Conservation (phyloP, 495 filamentous ascomycete species). For the Tuber calosporum region DNA sequence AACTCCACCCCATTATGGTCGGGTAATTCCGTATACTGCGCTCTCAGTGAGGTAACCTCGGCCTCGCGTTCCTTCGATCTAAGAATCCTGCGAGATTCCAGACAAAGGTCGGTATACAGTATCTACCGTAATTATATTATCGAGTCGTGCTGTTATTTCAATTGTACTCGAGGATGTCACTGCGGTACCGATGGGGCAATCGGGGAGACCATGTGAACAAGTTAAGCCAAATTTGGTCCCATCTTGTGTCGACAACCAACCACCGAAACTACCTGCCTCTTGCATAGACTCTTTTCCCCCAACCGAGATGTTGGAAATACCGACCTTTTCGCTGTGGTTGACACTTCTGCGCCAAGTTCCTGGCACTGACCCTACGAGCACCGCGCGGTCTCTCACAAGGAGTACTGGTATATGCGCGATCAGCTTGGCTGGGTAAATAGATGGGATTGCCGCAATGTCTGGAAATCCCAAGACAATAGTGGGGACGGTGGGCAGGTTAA, state of each 20-base stretch:
- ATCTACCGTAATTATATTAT: no score
- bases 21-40: background rate
- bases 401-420: background rate
- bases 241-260: background rate
- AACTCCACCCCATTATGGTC: background rate
- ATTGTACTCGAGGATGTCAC: background rate
- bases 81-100: background rate
- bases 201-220: background rate
- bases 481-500: background rate
- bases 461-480: background rate
- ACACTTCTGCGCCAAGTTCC: background rate
- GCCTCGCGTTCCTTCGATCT: background rate
- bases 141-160: background rate
- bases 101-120: background rate
- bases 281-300: background rate
- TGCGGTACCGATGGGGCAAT: background rate
- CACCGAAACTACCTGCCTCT: background rate
- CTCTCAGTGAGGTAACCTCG: background rate
- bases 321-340: background rate
- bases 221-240: no score
- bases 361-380: background rate
- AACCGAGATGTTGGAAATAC: background rate
- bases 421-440: background rate
- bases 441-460: background rate
- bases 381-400: background rate